Conservation (phyloP, 805 yeast species). For the Sugiyamaella boreocaroliniensis region DNA sequence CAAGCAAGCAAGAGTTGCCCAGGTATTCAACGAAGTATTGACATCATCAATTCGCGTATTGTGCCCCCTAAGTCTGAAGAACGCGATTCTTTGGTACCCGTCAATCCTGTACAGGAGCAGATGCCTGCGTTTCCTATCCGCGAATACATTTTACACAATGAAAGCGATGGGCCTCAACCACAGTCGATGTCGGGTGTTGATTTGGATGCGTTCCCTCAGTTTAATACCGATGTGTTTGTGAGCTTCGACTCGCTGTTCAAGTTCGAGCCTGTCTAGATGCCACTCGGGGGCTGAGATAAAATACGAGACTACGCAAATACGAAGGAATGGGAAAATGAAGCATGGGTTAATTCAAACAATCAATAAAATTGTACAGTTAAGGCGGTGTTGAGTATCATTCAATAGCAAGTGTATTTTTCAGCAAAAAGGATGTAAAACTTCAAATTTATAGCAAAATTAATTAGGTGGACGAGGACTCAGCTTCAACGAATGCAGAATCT, state of each 20-base stretch:
- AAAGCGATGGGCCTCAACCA: neutral
- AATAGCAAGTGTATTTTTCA: neutral
- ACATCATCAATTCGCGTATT: conserved; percentile 2
- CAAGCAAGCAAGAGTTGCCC: conserved; percentile 2
- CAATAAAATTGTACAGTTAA: too few relatives aligned
- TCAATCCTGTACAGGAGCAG: neutral
- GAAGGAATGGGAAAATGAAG: too few relatives aligned
- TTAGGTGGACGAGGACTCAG: neutral
- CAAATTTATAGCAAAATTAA: neutral
- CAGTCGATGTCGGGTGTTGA: conserved; percentile 1
- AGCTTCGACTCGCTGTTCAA: neutral
- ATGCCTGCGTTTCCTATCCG: conserved; percentile 4
- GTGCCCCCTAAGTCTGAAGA: neutral
- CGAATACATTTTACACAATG: conserved; percentile 1
- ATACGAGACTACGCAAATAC: too few relatives aligned
- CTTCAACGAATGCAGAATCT: neutral
- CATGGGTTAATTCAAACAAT: too few relatives aligned
- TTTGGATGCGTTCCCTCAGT: conserved; percentile 3
- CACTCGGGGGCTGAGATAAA: too few relatives aligned
- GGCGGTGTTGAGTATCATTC: too few relatives aligned
- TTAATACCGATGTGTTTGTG: neutral
- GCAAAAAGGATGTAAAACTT: neutral
- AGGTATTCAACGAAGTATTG: conserved; percentile 2
- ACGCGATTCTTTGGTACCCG: neutral
- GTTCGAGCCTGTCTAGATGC: too few relatives aligned